Conservation (phyloP, 352 stramenopile genomes). For the Globisporangium solare region DNA sequence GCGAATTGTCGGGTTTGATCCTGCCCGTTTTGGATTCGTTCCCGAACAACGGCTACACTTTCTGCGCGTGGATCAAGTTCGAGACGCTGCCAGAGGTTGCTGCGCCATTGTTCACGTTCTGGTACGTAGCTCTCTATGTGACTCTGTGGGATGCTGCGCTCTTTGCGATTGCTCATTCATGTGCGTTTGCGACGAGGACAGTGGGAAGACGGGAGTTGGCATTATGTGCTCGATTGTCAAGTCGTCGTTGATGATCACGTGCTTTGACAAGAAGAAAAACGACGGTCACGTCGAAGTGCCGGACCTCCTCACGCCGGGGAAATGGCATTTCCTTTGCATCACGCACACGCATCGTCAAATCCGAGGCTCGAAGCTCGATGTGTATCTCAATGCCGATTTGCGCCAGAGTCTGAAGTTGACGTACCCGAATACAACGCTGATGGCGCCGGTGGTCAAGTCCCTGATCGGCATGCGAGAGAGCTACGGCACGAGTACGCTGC, state of each 20-base stretch:
- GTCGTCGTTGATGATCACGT: conserved; percentile 73
- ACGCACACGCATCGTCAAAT: conserved; percentile 84
- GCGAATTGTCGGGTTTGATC: conserved; percentile 68
- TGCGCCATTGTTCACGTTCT: conserved; percentile 77
- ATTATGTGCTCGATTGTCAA: conserved; percentile 77
- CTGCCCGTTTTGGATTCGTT: conserved; percentile 69
- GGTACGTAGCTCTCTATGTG: conserved; percentile 21
- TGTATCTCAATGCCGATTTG: conserved; percentile 74
- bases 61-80: conserved; percentile 85
- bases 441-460: conserved; percentile 72
- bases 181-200: conserved; percentile 10
- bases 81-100: conserved; percentile 65
- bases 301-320: conserved; percentile 55
- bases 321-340: conserved; percentile 81
- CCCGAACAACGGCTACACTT: conserved; percentile 78
- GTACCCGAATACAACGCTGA: conserved; percentile 76
- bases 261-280: conserved; percentile 85
- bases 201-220: conserved; percentile 66
- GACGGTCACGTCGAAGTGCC: conserved; percentile 73
- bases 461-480: conserved; percentile 77
- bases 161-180: conserved; percentile 4
- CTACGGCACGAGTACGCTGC: conserved; percentile 48
- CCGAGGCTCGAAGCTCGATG: conserved; percentile 75
- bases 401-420: conserved; percentile 67
- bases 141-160: not conserved